Evolutionary conservation across 2,329 filamentous ascomycete species (phyloP).

Genomic region (Arthroderma sp.): DNA sequence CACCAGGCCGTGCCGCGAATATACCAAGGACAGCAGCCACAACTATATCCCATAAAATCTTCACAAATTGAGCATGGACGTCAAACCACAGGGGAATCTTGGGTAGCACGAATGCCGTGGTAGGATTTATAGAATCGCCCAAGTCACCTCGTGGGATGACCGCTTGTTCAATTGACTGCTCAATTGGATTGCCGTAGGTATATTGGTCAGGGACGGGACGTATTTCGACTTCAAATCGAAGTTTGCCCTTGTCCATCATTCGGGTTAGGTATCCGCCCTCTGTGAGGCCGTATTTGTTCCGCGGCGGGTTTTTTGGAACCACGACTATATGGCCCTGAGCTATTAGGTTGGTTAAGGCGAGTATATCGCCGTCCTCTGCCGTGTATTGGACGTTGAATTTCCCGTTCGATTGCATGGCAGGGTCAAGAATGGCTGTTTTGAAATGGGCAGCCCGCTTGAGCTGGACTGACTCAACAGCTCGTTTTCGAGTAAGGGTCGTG

Average conservation of each 20-base stretch:
- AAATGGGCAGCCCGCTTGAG: conserved; percentile 29
- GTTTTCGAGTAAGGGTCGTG: conserved; percentile 25
- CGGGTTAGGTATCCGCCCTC: conserved; percentile 35
- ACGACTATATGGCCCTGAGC: conserved; percentile 24
- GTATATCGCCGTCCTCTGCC: conserved; percentile 31
- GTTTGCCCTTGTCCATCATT: conserved; percentile 30
- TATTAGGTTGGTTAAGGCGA: conserved; percentile 32
- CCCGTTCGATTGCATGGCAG: conserved; percentile 20
- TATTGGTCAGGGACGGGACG: conserved; percentile 24
- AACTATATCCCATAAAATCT: conserved; percentile 29
- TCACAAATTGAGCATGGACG: conserved; percentile 29
- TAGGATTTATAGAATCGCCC: not conserved
- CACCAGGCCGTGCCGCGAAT: conserved; percentile 30
- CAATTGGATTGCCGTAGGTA: conserved; percentile 26
- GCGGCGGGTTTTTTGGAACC: conserved; percentile 27
- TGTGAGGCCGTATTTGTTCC: conserved; percentile 33
- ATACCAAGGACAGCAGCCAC: conserved; percentile 29
- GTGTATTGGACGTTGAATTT: conserved; percentile 22
- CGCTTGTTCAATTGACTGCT: conserved; percentile 10
- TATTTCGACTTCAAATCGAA: conserved; percentile 32
- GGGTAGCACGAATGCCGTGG: conserved; percentile 6
- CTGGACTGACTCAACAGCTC: conserved; percentile 27
- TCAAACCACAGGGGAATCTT: conserved; percentile 37
- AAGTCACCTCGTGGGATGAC: conserved; percentile 19
- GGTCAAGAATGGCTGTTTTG: conserved; percentile 32